Evolutionary conservation across 2,329 filamentous ascomycete genomes (phyloP).

Genomic region (Neophaeococcomyces aloes): DNA sequence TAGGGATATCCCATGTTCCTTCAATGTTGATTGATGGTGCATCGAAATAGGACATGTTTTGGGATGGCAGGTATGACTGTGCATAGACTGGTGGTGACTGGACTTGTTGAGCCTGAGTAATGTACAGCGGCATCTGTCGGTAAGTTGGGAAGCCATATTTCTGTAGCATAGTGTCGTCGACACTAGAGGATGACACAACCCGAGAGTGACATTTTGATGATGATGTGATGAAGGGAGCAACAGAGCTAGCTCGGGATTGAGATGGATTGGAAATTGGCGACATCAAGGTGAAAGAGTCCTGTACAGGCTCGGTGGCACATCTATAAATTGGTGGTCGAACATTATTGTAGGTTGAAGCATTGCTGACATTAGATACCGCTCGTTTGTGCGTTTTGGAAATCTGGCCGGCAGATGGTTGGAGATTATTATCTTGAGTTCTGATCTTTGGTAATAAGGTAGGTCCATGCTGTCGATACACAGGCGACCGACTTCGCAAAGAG

Average conservation of each 20-base stretch:
- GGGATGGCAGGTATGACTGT: conserved; percentile 17
- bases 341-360: conserved; percentile 42
- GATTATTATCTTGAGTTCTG: conserved; percentile 65
- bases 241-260: conserved; percentile 18
- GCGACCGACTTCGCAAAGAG: conserved; percentile 60
- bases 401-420: conserved; percentile 25
- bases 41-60: conserved; percentile 22
- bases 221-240: conserved; percentile 16
- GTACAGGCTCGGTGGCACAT: conserved; percentile 35
- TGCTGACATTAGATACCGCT: conserved; percentile 24
- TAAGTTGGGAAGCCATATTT: conserved; percentile 79
- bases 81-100: conserved; percentile 26
- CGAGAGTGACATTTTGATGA: conserved; percentile 39
- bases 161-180: conserved; percentile 56
- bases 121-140: conserved; percentile 56
- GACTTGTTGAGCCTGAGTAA: conserved; percentile 33
- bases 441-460: conserved; percentile 77
- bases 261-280: conserved; percentile 36
- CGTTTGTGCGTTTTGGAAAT: conserved; percentile 36
- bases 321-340: conserved; percentile 36
- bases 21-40: conserved; percentile 33
- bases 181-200: conserved; percentile 55
- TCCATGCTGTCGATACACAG: conserved; percentile 63
- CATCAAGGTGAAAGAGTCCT: conserved; percentile 32
- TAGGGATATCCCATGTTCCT: conserved; percentile 19